Percentiles rank a stretch among this genome's conserved stretches.
Evolutionary conservation across 352 stramenopile species (phyloP).

Genomic region (Phytophthora uliginosa): DNA sequence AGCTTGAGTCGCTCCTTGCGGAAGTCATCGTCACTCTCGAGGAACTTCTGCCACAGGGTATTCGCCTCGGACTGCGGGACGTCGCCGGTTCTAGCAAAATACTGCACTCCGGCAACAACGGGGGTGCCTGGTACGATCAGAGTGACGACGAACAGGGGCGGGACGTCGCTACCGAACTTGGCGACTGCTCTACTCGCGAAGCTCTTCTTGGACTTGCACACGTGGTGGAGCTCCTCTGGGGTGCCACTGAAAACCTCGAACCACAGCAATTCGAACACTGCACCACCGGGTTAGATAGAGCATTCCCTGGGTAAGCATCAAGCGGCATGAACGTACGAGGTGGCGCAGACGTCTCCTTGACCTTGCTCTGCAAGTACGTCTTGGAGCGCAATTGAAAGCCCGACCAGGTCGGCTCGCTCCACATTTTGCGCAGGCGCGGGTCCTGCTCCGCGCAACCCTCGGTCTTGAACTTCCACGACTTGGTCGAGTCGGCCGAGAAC

Average conservation of each 20-base stretch:
- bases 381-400: conserved; percentile 81
- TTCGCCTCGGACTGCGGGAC: conserved; percentile 36
- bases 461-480: conserved; percentile 60
- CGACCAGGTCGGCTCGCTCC: conserved; percentile 68
- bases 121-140: conserved; percentile 77
- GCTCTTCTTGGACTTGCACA: conserved; percentile 74
- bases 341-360: conserved; percentile 69
- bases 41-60: conserved; percentile 72
- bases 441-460: conserved; percentile 55
- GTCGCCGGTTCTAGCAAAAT: conserved; percentile 70
- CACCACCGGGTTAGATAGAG: background rate
- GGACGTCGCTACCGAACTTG: conserved; percentile 74
- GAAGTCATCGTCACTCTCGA: conserved; percentile 72
- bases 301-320: background rate
- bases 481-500: conserved; percentile 46
- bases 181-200: conserved; percentile 70
- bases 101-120: conserved; percentile 77
- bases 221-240: conserved; percentile 72
- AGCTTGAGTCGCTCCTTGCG: conserved; percentile 84
- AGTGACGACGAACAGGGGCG: conserved; percentile 81
- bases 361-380: conserved; percentile 71
- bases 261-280: conserved; percentile 89
- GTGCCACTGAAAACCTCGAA: conserved; percentile 85
- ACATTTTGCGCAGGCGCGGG: conserved; percentile 71
- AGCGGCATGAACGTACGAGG: conserved; percentile 53